These are phyloP conservation scores for Dichotomocladium elegans DNA, from an alignment of 371 early-diverging fungal genomes.

Conservation along the genomic window DNA sequence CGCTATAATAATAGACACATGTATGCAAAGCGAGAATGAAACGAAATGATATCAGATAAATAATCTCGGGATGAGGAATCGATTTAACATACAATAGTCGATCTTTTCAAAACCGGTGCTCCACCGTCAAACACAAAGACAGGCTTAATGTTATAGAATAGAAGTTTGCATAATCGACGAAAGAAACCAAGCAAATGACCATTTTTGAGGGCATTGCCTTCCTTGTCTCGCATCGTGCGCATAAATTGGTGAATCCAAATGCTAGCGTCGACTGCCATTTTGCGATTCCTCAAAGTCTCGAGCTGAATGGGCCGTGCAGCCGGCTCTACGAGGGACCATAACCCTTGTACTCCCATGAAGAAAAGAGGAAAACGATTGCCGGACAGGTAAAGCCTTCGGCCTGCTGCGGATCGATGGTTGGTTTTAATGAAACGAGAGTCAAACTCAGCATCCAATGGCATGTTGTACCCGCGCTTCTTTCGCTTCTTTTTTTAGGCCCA, in stretches of 20 bases:
- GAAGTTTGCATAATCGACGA: slow-evolving; percentile 88
- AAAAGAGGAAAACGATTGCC: too few species aligned
- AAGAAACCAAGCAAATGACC: slow-evolving; percentile 94
- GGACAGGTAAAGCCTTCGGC: too few species aligned
- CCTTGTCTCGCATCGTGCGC: slow-evolving; percentile 86
- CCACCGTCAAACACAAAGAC: slow-evolving; percentile 97
- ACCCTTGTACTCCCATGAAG: slow-evolving; percentile 92
- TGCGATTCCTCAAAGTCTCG: slow-evolving; percentile 70
- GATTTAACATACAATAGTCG: slow-evolving; percentile 65
- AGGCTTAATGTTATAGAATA: slow-evolving; percentile 89
- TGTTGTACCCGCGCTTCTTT: too few species aligned
- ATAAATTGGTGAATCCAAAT: slow-evolving; percentile 97
- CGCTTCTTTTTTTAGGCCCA: too few species aligned
- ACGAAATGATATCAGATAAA: not conserved
- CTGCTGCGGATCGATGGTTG: too few species aligned
- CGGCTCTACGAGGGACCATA: slow-evolving; percentile 89
- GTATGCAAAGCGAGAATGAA: not conserved
- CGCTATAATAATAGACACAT: slow-evolving; percentile 37
- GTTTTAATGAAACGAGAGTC: too few species aligned
- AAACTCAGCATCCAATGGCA: too few species aligned
- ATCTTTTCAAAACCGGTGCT: slow-evolving; percentile 79
- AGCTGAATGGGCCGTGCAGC: slow-evolving; percentile 77
- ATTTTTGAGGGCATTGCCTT: slow-evolving; percentile 77
- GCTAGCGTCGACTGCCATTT: slow-evolving; percentile 90
- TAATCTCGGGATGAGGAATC: not conserved